Evolutionary conservation across 352 stramenopile species (phyloP), one percentile per base, ranked within the genome.

Genomic region (Phytopythium helicoides): DNA sequence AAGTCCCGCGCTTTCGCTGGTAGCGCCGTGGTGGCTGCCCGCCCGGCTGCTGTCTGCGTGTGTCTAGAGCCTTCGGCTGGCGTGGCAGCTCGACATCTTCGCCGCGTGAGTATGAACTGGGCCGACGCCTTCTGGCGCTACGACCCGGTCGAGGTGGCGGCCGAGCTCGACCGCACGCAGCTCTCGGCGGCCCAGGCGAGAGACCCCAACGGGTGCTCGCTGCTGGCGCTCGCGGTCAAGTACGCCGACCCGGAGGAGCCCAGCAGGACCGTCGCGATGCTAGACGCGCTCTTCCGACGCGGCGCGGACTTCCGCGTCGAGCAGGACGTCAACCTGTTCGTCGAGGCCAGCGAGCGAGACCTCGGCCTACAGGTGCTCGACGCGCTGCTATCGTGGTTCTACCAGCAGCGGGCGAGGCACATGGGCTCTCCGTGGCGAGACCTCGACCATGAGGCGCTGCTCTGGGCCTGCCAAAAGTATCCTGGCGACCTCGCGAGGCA

Each of bases 101-200:
- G n/a, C n/a, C n/a, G 14, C 8, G 10, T 5, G 22, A 10, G 1
- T 10, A 52, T 41, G 46, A 52, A 52, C 46, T 52, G 46, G 46
- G 46, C 46, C 31, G 46, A 52, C 28, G 11, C 28, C 18, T 52
- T 52, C 46, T 52, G 46, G 46, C 26, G 31, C 28, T 52, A 52
- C 46, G 46, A 52, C 31, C 28, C 31, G 1, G 28, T 33, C 18
- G 46, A 39, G 28, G 31, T 52, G n/a, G 31, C 26, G 46, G 28
- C 12, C 18, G 46, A n/a, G 18, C 46, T 52, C 3, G 28, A 41
- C 16, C n/a, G 2, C 23, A 6, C 36, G 31, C n/a, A 12, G 15
- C 1, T 15, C 7, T 14, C 46, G 3, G 26, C 19, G 1, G 18
- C 26, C 18, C 31, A 41, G 18, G 46, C 18, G 46, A 15, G 31